Evolutionary conservation across 129 eudicot genomes (phyloP), one percentile per base, ranked within the genome.

Genomic region (Saussurea involucrata): DNA sequence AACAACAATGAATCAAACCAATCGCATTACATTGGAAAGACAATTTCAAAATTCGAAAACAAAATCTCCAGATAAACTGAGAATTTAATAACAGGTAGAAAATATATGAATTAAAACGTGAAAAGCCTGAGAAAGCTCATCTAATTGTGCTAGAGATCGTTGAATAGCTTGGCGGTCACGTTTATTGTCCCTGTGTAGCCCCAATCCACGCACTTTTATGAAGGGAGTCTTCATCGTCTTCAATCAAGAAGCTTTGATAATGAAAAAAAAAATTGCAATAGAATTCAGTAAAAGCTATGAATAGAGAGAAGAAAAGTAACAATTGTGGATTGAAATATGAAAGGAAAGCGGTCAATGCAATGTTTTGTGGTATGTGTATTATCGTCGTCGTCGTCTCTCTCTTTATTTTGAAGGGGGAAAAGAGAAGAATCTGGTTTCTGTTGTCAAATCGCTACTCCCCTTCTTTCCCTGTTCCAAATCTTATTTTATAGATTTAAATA

Each of bases 121-220:
- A 71, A 88, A 80, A 75, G 97, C 96, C 57, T 82, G 84, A 46
- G 88, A 84, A 40, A 89, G 87, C 80, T 92, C 96, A 71, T 92
- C 96, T 36, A 81, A 69, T 71, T 76, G 86, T 71, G 81, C 73
- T 6, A 79, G 68, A 24, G 87, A 65, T 18, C 63, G 85, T 15
- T 63, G 82, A 78, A 68, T 76, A 61, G 36, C 79, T 13, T 78
- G 76, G 9, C 76, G 87, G 18, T 81, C 87, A 60, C 71, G 75
- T 24, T 83, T 80, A 10, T 82, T 86, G 55, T 86, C 83, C 68
- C 55, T 83, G 53, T 55, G 75, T 66, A 78, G 71, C 46, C 77
- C 86, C n/a, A 83, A 57, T 28, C 88, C 86, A 29, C 88, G 83
- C 44, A 87, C 68, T 76, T 90, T 90, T 61, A 82, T 90, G 63